Evolutionary conservation across 331 rosid genomes (phyloP).

Genomic region (Malus hybrid): DNA sequence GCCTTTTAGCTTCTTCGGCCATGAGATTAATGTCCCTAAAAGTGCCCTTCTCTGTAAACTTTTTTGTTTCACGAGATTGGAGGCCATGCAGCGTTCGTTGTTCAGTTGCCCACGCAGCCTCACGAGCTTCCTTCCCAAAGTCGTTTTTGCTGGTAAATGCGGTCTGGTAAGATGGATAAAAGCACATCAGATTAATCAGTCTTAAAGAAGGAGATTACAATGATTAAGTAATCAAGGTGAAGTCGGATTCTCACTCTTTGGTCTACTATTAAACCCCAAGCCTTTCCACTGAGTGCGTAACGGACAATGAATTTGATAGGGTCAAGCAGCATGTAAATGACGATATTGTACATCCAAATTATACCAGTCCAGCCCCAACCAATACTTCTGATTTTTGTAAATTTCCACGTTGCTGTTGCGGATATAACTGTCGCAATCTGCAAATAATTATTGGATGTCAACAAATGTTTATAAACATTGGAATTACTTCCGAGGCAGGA

Average conservation of each 20-base stretch:
- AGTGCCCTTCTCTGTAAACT: constrained; percentile 30
- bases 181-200: background rate
- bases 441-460: background rate
- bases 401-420: constrained; percentile 14
- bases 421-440: constrained; percentile 22
- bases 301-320: constrained; percentile 24
- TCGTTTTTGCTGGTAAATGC: constrained; percentile 55
- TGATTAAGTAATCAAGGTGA: background rate
- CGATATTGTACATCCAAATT: constrained; percentile 17
- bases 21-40: constrained; percentile 52
- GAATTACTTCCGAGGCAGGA: background rate
- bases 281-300: constrained; percentile 20
- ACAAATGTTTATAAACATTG: background rate
- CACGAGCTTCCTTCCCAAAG: constrained; percentile 59
- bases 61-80: constrained; percentile 26
- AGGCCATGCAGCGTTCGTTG: constrained; percentile 67
- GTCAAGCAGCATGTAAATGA: constrained; percentile 20
- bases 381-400: constrained; percentile 12
- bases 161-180: constrained; percentile 34
- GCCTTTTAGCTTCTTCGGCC: constrained; percentile 70
- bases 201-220: too few relatives aligned
- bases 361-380: constrained; percentile 25
- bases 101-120: constrained; percentile 66
- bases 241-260: constrained; percentile 17
- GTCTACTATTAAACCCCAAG: constrained; percentile 23